Base-by-base conservation (phyloP, 2,329 filamentous ascomycete genomes). In the Ascochyta pisi region DNA sequence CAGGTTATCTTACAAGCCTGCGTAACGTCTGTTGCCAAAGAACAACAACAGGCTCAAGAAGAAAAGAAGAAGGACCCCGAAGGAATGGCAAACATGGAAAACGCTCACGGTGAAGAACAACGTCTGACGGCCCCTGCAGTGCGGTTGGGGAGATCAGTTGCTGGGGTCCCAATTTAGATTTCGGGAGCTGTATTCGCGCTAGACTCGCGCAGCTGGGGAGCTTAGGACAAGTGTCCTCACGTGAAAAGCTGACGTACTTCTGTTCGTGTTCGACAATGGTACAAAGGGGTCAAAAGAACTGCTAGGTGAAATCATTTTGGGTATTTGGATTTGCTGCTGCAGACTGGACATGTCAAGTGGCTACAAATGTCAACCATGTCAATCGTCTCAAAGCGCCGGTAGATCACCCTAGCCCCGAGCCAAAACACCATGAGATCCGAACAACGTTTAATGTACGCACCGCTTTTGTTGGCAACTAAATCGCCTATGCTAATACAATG, bases 151-250 rank as follows among this genome's bases (percentile, higher is more conserved):
- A 51, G 53, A 55, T 55, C 52, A 52, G 57, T 61, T 57, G 60
- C 62, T 58, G 61, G 57, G 60, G 55, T 65, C 63, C 68, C 50
- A 57, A 71, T 66, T 68, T 71, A 71, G 69, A 63, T 56, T 56
- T 42, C 57, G 61, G 61, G 57, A 64, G 59, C 59, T 61, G 54
- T 51, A 58, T 51, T 50, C 51, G 58, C 38, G 56, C 60, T 64
- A 58, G 54, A 33, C 52, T 42, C 48, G 53, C 58, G 50, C 54
- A 46, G 29, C 39, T 48, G 24, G 45, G 59, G 59, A 51, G 22
- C 52, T 44, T 49, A 45, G 49, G 15, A 63, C 64, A 66, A 62
- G 55, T 66, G 62, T 58, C 57, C 48, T 57, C 47, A 50, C 46
- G 53, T 42, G 42, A 41, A 51, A 16, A 38, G 53, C 50, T 44